Base-by-base conservation (phyloP, 2,329 filamentous ascomycete genomes). In the Fusarium nelsonii region DNA sequence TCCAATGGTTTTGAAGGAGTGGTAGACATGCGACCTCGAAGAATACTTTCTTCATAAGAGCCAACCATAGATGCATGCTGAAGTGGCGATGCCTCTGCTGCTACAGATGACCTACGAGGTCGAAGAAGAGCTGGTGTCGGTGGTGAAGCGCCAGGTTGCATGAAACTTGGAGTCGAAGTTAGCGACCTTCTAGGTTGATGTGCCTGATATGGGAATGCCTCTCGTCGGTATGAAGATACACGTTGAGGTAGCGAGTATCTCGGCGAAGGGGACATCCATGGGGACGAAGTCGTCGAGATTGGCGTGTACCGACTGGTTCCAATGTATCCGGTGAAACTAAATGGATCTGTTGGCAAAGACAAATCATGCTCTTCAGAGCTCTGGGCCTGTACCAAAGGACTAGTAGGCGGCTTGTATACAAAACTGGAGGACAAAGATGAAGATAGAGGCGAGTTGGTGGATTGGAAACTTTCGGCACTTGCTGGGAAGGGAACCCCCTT, bases 41-140 rank as follows among this genome's bases (percentile, higher is more conserved):
- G 83, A 63, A 99, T 97, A 30, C 94, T 97, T 80, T 99, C 96
- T 79, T 99, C 96, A 73, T 97, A 99, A 3, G 95, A 97, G 3
- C 96, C 96, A 3, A 98, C 95, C 92, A 99, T 97, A 5, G 94
- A 94, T 10, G 95, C 94, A 79, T 97, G 93, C 58, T 95, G 92
- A 30, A 96, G 82, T 6, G 93, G 91, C 4, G 93, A 93, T 4
- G 84, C 82, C 45, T 97, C 94, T 1, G 91, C 89, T 16, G 88
- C 86, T 45, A 92, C 83, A 0, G 94, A 97, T 0, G 91, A 90
- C 10, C 87, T 83, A 43, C 93, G 85, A 4, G 88, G 83, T 5
- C 85, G 84, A 10, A 86, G 74, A 44, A 85, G 79, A 1, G 81
- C 80, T 2, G 86, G 83, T 7, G 84, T 84, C 51, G 87, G 84